Conservation (phyloP, 1,284 basidiomycete genomes). For the Pseudozyma tsukubaensis region DNA sequence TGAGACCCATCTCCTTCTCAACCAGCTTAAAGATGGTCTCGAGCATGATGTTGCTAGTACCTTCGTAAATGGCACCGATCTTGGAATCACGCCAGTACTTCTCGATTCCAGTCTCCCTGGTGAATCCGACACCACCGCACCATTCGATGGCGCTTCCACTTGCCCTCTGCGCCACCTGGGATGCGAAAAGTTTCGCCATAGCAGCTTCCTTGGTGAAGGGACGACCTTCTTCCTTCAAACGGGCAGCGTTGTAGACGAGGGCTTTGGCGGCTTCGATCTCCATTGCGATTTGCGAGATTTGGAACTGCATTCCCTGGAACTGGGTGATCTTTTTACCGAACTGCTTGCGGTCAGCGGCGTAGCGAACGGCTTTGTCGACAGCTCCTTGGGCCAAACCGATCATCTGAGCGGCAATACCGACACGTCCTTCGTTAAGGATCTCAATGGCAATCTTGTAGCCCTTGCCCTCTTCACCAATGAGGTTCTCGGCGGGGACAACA, state of each 20-base stretch:
- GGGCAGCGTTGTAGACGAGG: constrained; percentile 95
- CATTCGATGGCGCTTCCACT: constrained; percentile 93
- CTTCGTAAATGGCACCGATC: constrained; percentile 83
- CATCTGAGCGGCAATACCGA: constrained; percentile 88
- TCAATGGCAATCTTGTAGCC: constrained; percentile 97
- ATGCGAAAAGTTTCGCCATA: constrained; percentile 88
- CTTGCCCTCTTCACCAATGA: constrained; percentile 91
- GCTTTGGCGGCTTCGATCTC: constrained; percentile 92
- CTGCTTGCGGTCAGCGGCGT: constrained; percentile 92
- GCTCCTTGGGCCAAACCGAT: constrained; percentile 95
- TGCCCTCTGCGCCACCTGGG: constrained; percentile 88
- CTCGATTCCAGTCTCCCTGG: constrained; percentile 83
- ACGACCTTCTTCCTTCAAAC: constrained; percentile 92
- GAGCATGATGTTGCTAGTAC: constrained; percentile 85
- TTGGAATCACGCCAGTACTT: constrained; percentile 87
- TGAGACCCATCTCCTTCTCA: constrained; percentile 57
- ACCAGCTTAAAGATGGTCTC: constrained; percentile 87
- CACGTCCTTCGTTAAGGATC: constrained; percentile 95
- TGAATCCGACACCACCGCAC: constrained; percentile 95
- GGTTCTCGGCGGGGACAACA: constrained; percentile 88
- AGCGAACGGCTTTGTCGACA: constrained; percentile 90
- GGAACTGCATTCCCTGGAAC: constrained; percentile 96
- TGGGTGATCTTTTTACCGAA: constrained; percentile 86
- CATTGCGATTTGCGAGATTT: constrained; percentile 84
- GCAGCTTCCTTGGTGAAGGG: constrained; percentile 92